These are phyloP conservation scores for Sporobolomyces phaffii DNA, from an alignment of 768 basidiomycete genomes.

Conservation along the genomic window DNA sequence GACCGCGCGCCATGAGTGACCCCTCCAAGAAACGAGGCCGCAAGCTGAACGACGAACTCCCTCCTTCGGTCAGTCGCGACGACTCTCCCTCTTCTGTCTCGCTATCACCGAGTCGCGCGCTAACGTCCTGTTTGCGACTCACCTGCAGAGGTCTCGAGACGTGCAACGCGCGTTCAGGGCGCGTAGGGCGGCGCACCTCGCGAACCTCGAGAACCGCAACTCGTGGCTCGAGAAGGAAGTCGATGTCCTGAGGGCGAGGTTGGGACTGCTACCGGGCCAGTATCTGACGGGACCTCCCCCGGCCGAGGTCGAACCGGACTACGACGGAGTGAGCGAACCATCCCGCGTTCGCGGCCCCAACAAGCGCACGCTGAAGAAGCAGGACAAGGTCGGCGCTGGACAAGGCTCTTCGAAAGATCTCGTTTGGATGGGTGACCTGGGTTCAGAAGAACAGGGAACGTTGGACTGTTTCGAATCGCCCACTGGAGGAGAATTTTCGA, in stretches of 20 bases:
- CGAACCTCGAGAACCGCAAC: conserved; percentile 74
- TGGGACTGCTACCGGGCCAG: conserved; percentile 59
- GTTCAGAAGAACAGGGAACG: too few relatives aligned
- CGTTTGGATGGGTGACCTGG: too few relatives aligned
- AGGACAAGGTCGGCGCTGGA: not conserved
- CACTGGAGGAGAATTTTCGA: too few relatives aligned
- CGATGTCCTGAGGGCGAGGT: conserved; percentile 60
- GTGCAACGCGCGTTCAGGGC: conserved; percentile 86
- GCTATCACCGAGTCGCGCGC: too few relatives aligned
- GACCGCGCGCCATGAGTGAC: not conserved
- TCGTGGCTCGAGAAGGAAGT: conserved; percentile 80
- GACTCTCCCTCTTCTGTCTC: too few relatives aligned
- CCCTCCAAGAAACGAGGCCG: conserved; percentile 48
- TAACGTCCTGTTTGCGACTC: not conserved
- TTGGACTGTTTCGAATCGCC: not conserved
- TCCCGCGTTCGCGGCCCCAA: not conserved
- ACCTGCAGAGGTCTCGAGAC: conserved; percentile 55
- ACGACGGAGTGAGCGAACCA: not conserved
- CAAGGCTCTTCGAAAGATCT: too few relatives aligned
- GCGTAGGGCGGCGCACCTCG: conserved; percentile 75
- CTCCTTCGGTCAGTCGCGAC: conserved; percentile 25
- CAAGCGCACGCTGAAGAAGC: too few relatives aligned
- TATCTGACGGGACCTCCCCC: not conserved
- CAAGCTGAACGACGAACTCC: conserved; percentile 22
- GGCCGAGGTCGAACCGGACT: conserved; percentile 7